Evolutionary conservation across 371 early-diverging fungal species (phyloP).

Genomic region (Encephalitozoon intestinalis): DNA sequence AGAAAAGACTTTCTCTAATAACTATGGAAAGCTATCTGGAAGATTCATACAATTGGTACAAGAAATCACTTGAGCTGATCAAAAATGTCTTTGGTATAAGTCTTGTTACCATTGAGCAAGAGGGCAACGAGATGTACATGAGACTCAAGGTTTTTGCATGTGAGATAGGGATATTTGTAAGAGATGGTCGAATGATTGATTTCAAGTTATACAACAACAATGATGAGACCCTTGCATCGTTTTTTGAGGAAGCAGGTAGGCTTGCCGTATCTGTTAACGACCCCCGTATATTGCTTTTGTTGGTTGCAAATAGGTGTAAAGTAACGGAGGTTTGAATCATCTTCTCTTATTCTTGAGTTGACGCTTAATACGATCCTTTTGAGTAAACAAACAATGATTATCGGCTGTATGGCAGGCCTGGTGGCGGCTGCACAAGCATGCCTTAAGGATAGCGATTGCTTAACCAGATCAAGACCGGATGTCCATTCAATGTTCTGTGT

Average conservation of each 20-base stretch:
- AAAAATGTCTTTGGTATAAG: conserved; percentile 41
- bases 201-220: not conserved
- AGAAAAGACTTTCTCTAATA: conserved; percentile 42
- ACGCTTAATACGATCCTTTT: not conserved
- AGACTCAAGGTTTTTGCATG: not conserved
- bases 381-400: conserved; percentile 27
- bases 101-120: not conserved
- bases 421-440: conserved; percentile 13
- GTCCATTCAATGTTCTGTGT: conserved; percentile 60
- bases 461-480: conserved; percentile 45
- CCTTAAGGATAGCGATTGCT: conserved; percentile 57
- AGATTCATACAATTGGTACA: conserved; percentile 50
- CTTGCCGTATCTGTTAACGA: conserved; percentile 3
- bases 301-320: not conserved
- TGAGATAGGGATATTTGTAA: conserved; percentile 1
- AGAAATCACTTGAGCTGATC: conserved; percentile 10
- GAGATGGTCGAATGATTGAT: not conserved
- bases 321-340: not conserved
- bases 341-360: not conserved
- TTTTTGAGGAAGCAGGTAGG: not conserved
- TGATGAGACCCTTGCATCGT: not conserved
- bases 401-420: not conserved
- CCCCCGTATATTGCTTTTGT: conserved; percentile 11
- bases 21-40: conserved; percentile 47
- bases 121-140: conserved; percentile 5